Conservation (phyloP, 139 green algal species). For the Chlorella sp. region DNA sequence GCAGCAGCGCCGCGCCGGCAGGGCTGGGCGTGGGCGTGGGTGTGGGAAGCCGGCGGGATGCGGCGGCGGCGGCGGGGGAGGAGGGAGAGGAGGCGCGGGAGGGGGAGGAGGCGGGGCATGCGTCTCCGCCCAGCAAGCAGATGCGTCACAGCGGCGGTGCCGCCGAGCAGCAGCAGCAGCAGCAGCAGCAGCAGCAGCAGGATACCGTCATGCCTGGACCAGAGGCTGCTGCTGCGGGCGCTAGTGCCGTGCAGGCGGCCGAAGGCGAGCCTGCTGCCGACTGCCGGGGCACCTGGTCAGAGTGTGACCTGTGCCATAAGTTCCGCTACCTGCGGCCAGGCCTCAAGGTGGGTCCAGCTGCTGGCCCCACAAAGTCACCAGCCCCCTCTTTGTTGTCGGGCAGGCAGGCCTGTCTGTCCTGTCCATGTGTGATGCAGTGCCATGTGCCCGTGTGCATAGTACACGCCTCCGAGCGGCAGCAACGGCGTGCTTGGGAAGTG, state of each 20-base stretch:
- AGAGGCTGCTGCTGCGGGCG: not conserved
- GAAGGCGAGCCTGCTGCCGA: not conserved
- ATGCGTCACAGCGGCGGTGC: not conserved
- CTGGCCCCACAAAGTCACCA: too few species aligned
- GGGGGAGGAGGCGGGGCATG: not conserved
- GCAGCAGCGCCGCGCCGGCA: not conserved
- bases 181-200: not conserved
- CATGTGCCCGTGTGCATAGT: too few species aligned
- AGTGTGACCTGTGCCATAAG: conserved; percentile 82
- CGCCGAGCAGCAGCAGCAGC: not conserved
- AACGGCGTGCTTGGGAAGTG: too few species aligned
- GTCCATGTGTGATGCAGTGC: too few species aligned
- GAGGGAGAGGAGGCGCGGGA: not conserved
- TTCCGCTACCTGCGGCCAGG: conserved; percentile 69
- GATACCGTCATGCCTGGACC: not conserved
- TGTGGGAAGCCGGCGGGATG: not conserved
- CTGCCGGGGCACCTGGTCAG: conserved; percentile 38
- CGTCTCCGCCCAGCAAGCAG: not conserved
- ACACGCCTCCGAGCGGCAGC: too few species aligned
- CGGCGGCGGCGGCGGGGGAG: not conserved
- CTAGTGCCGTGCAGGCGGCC: not conserved
- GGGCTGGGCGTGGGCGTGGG: not conserved
- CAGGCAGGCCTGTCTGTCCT: too few species aligned
- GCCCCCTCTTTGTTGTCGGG: too few species aligned
- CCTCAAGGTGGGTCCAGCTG: conserved; percentile 13